Evolutionary conservation across 2,329 filamentous ascomycete genomes (phyloP).

Genomic region (Ophiostoma novo-ulmi): DNA sequence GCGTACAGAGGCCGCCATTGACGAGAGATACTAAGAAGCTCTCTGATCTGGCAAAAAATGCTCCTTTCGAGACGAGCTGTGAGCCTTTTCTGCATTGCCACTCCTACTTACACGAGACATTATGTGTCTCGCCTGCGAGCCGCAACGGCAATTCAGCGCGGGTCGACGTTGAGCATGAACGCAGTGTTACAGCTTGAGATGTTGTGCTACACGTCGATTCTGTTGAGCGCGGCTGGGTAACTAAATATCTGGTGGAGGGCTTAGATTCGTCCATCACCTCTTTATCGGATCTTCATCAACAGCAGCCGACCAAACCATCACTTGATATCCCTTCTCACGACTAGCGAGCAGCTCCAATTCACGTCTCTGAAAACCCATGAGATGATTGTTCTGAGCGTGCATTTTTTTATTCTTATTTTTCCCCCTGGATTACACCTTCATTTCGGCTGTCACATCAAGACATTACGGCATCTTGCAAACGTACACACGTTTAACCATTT

Average conservation of each 20-base stretch:
- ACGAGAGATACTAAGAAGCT: constrained; percentile 19
- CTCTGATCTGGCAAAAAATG: not conserved
- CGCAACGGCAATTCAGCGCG: not conserved
- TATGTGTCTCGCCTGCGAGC: not conserved
- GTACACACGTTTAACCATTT: not conserved
- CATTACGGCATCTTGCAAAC: not conserved
- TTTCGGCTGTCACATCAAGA: not conserved
- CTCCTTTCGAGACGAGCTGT: not conserved
- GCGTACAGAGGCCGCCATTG: constrained; percentile 32
- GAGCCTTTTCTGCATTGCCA: not conserved
- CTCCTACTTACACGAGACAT: not conserved
- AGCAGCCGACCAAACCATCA: not conserved
- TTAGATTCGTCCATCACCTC: not conserved
- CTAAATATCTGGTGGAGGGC: not conserved
- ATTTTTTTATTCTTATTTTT: not conserved
- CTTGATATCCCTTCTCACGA: not conserved
- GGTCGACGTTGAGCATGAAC: not conserved
- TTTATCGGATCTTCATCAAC: not conserved
- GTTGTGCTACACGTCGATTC: not conserved
- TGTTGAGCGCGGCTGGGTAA: not conserved
- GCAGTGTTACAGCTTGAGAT: not conserved
- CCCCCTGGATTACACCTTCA: no score
- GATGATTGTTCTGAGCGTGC: not conserved
- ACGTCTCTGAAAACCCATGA: not conserved
- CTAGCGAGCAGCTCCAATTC: not conserved